phyloP scores from a whole-genome alignment of 495 filamentous ascomycete genomes.

The Aspergillus mulundensis region DNA sequence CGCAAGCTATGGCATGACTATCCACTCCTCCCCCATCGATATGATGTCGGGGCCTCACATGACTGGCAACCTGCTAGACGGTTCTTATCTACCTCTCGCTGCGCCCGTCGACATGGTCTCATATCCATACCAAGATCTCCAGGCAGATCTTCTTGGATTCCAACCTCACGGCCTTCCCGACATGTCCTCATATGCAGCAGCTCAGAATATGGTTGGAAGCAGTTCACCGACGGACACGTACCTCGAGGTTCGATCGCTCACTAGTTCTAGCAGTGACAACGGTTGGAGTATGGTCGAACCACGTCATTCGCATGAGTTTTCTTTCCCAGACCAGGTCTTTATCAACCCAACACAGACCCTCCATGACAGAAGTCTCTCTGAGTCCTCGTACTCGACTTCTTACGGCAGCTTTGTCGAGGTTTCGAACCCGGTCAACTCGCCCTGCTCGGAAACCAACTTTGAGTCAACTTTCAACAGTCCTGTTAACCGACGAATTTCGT shows the following conservation, averaged over 20 bases:
- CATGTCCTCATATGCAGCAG: conserved; percentile 42
- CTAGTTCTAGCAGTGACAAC: conserved; percentile 73
- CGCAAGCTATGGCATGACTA: conserved; percentile 44
- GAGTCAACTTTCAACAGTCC: conserved; percentile 58
- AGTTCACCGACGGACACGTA: conserved; percentile 80
- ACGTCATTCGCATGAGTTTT: conserved; percentile 50
- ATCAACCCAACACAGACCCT: conserved; percentile 85
- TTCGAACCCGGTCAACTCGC: conserved; percentile 64
- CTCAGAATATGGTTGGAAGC: conserved; percentile 53
- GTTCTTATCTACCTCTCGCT: conserved; percentile 62
- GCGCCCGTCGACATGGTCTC: conserved; percentile 62
- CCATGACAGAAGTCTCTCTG: conserved; percentile 78
- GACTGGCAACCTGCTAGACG: conserved; percentile 61
- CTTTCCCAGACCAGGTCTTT: conserved; percentile 56
- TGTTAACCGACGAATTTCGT: conserved; percentile 29
- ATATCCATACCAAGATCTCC: conserved; percentile 73
- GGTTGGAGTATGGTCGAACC: conserved; percentile 76
- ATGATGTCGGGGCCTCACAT: conserved; percentile 66
- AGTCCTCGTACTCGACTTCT: conserved; percentile 71
- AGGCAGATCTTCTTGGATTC: conserved; percentile 52
- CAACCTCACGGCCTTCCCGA: conserved; percentile 51
- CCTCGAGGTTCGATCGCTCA: conserved; percentile 76
- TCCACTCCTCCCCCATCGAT: conserved; percentile 62
- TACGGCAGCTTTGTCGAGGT: conserved; percentile 83
- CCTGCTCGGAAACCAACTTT: conserved; percentile 60